Evolutionary conservation across 1,284 basidiomycete species (phyloP).

Genomic region (Pseudozyma thailandica): DNA sequence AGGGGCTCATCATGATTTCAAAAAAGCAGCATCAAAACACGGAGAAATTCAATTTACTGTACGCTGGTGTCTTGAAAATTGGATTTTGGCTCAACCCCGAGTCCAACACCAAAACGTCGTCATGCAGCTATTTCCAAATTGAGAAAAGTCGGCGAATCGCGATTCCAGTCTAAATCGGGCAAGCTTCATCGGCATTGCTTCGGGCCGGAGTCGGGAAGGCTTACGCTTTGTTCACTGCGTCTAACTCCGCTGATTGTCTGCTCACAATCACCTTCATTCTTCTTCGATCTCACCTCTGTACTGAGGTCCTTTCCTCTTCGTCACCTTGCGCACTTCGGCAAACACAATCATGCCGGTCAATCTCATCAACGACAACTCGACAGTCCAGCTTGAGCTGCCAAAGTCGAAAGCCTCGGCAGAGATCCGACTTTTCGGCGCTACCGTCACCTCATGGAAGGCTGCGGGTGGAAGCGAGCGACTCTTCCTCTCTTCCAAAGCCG

Average conservation of each 20-base stretch:
- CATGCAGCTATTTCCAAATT: background rate
- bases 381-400: conserved; percentile 39
- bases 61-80: conserved; percentile 1
- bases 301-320: background rate
- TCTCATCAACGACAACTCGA: conserved; percentile 28
- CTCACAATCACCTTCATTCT: too few species aligned
- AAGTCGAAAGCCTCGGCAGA: conserved; percentile 48
- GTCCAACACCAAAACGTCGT: background rate
- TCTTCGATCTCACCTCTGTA: background rate
- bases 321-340: background rate
- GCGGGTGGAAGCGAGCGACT: conserved; percentile 52
- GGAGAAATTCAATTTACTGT: too few species aligned
- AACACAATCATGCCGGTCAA: conserved; percentile 28
- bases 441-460: conserved; percentile 59
- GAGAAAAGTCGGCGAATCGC: too few species aligned
- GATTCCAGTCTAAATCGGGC: too few species aligned
- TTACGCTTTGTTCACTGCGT: too few species aligned
- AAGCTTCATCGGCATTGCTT: conserved; percentile 1
- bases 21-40: background rate
- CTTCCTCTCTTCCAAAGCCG: conserved; percentile 54
- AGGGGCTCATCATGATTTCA: conserved; percentile 20
- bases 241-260: too few species aligned
- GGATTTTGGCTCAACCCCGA: conserved; percentile 6
- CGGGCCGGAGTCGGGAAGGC: too few species aligned
- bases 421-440: conserved; percentile 56